These are phyloP conservation scores for Aspergillus latus DNA, from an alignment of 2,329 filamentous ascomycete species.

Conservation along the genomic window DNA sequence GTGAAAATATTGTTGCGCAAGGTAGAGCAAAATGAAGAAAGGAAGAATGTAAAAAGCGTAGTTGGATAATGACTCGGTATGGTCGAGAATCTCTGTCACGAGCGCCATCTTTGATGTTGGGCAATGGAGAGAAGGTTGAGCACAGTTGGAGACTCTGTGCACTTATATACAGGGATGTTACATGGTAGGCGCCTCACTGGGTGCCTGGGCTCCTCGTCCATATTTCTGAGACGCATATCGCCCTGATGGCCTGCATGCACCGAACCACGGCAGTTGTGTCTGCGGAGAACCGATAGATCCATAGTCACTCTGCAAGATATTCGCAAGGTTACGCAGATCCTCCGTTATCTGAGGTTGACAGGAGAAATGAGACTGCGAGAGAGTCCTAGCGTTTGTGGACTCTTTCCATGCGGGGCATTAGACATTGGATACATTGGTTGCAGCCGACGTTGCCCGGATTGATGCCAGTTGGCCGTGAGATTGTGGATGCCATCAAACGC, in stretches of 20 bases:
- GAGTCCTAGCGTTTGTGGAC: not conserved
- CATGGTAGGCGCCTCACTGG: not conserved
- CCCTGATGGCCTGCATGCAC: not conserved
- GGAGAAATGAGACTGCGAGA: not conserved
- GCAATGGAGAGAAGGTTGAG: not conserved
- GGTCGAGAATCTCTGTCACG: not conserved
- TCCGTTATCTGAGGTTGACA: not conserved
- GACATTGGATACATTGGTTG: not conserved
- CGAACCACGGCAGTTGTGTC: slow-evolving; percentile 8
- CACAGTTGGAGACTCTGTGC: not conserved
- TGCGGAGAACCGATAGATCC: slow-evolving; percentile 1
- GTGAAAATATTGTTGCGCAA: slow-evolving; percentile 4
- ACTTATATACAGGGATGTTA: not conserved
- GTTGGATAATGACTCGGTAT: not conserved
- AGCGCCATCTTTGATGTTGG: slow-evolving; percentile 5
- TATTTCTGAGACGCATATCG: not conserved
- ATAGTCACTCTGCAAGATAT: not conserved
- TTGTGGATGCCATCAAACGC: not conserved
- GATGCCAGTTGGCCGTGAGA: not conserved
- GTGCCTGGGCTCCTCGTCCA: not conserved
- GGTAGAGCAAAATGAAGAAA: not conserved
- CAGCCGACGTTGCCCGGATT: too few species aligned
- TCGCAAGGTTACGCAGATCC: not conserved
- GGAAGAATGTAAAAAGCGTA: slow-evolving; percentile 9
- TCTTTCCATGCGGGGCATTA: not conserved